phyloP scores from a whole-genome alignment of 805 yeast species.

The Starmerella bombi region DNA sequence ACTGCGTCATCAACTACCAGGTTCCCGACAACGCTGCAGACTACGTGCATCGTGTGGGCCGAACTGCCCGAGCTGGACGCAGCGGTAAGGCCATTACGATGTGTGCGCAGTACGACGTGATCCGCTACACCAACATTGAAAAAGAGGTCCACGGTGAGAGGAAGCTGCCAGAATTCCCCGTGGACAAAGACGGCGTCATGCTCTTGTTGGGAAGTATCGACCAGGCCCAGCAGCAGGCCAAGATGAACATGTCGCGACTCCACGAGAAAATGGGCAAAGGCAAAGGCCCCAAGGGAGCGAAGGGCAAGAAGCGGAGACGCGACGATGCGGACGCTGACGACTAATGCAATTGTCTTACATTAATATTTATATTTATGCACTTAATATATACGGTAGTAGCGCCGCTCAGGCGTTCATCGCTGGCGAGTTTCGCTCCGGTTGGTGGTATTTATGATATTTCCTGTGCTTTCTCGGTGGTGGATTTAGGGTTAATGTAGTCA shows the following conservation, averaged over 20 bases:
- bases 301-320: conserved; percentile 30
- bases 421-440: too few species aligned
- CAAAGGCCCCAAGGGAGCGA: conserved; percentile 28
- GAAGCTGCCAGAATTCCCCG: conserved; percentile 71
- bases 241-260: conserved; percentile 58
- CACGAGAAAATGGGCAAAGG: conserved; percentile 35
- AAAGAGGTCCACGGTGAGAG: conserved; percentile 54
- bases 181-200: conserved; percentile 62
- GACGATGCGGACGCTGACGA: conserved; percentile 40
- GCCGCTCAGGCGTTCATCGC: too few species aligned
- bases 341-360: background rate
- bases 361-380: background rate
- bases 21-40: conserved; percentile 91
- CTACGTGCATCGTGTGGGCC: conserved; percentile 87
- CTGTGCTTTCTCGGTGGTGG: too few species aligned
- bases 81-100: conserved; percentile 82
- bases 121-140: conserved; percentile 76
- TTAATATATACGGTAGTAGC: too few species aligned
- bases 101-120: conserved; percentile 91
- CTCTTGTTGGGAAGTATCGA: conserved; percentile 78
- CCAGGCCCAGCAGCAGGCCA: conserved; percentile 82
- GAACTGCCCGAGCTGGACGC: conserved; percentile 93
- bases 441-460: too few species aligned
- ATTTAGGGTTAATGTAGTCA: too few species aligned
- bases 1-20: conserved; percentile 77